A percentile compares a stretch with the other conserved stretches of the same genome.
These are phyloP conservation scores for Cokeromyces recurvatus DNA, from an alignment of 371 early-diverging fungal species.

Conservation along the genomic window DNA sequence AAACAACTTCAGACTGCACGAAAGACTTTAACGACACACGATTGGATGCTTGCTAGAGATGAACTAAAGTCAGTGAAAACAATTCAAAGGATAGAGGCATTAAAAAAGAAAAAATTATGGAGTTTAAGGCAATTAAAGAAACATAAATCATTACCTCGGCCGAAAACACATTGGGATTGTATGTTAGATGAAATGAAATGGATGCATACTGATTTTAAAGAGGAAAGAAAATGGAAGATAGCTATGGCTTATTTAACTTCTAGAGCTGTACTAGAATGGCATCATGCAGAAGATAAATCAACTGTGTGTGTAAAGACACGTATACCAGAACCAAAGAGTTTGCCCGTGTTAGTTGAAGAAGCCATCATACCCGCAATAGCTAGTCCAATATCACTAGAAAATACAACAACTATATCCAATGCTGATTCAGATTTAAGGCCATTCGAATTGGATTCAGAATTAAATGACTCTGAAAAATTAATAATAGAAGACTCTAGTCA, in stretches of 20 bases:
- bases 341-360: not conserved
- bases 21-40: conserved; percentile 74
- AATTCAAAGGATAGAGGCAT: conserved; percentile 70
- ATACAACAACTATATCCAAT: not conserved
- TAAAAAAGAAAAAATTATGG: conserved; percentile 78
- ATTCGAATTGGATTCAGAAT: no score
- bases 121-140: conserved; percentile 76
- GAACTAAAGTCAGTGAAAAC: conserved; percentile 74
- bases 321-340: not conserved
- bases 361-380: not conserved
- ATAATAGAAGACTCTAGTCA: not conserved
- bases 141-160: conserved; percentile 62
- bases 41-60: conserved; percentile 86
- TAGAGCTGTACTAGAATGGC: conserved; percentile 81
- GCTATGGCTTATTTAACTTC: conserved; percentile 68
- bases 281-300: conserved; percentile 65
- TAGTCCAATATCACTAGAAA: no score
- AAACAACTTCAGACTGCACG: conserved; percentile 63
- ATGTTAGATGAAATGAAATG: conserved; percentile 89
- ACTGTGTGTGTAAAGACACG: conserved; percentile 57
- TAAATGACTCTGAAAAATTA: no score
- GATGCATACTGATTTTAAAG: conserved; percentile 80
- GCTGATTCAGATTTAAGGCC: no score
- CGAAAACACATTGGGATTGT: conserved; percentile 84
- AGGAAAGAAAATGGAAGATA: conserved; percentile 83